Conservation (phyloP, 768 basidiomycete genomes). For the Hypholoma fasciculare region DNA sequence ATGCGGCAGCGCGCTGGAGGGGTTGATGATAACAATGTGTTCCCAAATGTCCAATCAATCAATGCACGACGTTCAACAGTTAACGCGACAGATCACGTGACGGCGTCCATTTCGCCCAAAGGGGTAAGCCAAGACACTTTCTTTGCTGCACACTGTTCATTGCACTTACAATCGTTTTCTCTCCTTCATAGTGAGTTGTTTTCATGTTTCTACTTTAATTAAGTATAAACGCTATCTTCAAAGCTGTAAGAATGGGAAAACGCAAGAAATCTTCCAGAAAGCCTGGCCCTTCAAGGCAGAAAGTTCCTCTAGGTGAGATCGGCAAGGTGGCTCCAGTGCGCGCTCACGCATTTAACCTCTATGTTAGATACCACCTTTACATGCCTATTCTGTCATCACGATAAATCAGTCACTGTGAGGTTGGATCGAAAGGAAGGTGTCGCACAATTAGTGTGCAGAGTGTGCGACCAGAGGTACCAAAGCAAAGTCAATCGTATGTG, state of each 20-base stretch:
- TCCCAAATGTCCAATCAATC: constrained; percentile 1
- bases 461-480: constrained; percentile 87
- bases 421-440: constrained; percentile 85
- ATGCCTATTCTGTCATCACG: constrained; percentile 88
- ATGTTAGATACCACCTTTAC: constrained; percentile 72
- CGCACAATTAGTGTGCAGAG: constrained; percentile 76
- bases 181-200: no score
- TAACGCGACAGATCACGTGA: constrained; percentile 22
- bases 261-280: constrained; percentile 89
- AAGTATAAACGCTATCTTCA: no score
- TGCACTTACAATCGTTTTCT: neutral
- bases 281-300: constrained; percentile 64
- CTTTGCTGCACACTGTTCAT: neutral
- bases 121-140: constrained; percentile 1
- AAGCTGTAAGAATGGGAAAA: constrained; percentile 66
- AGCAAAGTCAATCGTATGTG: constrained; percentile 79
- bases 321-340: neutral
- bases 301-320: constrained; percentile 69
- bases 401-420: constrained; percentile 84
- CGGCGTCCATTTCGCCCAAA: constrained; percentile 3
- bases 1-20: neutral
- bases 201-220: no score
- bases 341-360: neutral
- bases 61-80: constrained; percentile 1
- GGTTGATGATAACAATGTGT: neutral